A percentile compares a stretch with the other conserved stretches of the same genome.
phyloP scores from a whole-genome alignment of 148 eudicot genomes.

The Persicaria tinctoria region DNA sequence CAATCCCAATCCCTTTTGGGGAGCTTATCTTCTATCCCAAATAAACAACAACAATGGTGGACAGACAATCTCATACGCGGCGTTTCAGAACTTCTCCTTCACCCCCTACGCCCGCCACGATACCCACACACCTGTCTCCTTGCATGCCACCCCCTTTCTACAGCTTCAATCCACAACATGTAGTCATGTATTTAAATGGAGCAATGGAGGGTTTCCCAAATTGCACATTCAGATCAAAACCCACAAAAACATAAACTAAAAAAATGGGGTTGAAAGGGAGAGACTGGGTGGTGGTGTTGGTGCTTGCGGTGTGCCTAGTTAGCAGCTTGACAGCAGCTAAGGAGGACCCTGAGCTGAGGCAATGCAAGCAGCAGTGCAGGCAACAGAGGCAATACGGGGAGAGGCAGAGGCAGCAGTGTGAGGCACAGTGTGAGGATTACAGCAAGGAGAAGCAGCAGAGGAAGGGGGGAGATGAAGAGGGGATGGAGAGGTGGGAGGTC shows the following conservation, averaged over 20 bases:
- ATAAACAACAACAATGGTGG: slow-evolving; percentile 6
- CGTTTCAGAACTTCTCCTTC: not conserved
- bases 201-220: not conserved
- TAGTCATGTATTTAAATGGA: not conserved
- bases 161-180: not conserved
- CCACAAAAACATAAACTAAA: not conserved
- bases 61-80: slow-evolving; percentile 12
- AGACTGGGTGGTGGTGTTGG: not conserved
- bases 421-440: slow-evolving; percentile 23
- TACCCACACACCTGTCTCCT: slow-evolving; percentile 3
- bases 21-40: not conserved
- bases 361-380: slow-evolving; percentile 41
- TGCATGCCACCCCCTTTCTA: slow-evolving; percentile 1
- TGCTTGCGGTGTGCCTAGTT: not conserved
- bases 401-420: slow-evolving; percentile 17
- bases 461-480: slow-evolving; percentile 11
- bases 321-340: slow-evolving; percentile 7
- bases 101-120: not conserved
- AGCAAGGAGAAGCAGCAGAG: slow-evolving; percentile 19
- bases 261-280: slow-evolving; percentile 14
- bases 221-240: not conserved
- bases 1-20: not conserved
- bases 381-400: slow-evolving; percentile 22
- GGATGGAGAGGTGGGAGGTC: not conserved
- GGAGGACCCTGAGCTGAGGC: slow-evolving; percentile 34